Conservation (phyloP, 1,284 basidiomycete genomes). For the Apiotrichum sp. region DNA sequence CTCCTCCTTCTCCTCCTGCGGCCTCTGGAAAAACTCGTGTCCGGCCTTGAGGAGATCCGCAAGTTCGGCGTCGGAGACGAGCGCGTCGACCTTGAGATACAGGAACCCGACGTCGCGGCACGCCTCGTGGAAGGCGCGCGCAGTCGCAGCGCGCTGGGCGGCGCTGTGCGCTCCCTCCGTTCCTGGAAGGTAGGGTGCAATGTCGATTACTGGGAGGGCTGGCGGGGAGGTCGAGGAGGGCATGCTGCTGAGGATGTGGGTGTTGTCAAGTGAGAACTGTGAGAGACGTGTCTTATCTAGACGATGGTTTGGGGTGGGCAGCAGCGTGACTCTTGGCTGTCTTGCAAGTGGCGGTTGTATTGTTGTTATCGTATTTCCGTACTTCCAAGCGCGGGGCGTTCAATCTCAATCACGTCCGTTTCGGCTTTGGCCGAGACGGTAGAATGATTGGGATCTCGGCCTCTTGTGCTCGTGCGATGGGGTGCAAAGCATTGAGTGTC, state of each 20-base stretch:
- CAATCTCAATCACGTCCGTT: too few relatives aligned
- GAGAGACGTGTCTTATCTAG: not conserved
- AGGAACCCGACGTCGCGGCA: conserved; percentile 78
- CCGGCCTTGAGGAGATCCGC: conserved; percentile 60
- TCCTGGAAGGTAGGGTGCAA: conserved; percentile 32
- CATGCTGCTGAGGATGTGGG: not conserved
- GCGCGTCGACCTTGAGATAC: conserved; percentile 66
- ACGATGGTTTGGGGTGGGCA: not conserved
- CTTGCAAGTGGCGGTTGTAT: too few relatives aligned
- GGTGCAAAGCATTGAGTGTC: too few relatives aligned
- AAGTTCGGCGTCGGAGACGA: conserved; percentile 56
- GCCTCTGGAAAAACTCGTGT: conserved; percentile 62
- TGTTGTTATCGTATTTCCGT: too few relatives aligned
- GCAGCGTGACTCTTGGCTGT: not conserved
- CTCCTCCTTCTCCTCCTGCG: conserved; percentile 65
- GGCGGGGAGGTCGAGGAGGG: not conserved
- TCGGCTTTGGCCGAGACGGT: too few relatives aligned
- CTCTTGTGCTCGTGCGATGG: too few relatives aligned
- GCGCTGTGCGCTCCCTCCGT: not conserved
- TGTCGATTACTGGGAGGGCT: conserved; percentile 40
- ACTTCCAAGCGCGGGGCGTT: too few relatives aligned
- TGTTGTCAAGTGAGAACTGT: not conserved
- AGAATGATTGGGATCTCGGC: too few relatives aligned
- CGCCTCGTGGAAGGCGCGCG: conserved; percentile 62
- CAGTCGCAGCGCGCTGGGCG: conserved; percentile 40